Conservation (phyloP, 768 basidiomycete species). For the Xerocomus potaroensis region DNA sequence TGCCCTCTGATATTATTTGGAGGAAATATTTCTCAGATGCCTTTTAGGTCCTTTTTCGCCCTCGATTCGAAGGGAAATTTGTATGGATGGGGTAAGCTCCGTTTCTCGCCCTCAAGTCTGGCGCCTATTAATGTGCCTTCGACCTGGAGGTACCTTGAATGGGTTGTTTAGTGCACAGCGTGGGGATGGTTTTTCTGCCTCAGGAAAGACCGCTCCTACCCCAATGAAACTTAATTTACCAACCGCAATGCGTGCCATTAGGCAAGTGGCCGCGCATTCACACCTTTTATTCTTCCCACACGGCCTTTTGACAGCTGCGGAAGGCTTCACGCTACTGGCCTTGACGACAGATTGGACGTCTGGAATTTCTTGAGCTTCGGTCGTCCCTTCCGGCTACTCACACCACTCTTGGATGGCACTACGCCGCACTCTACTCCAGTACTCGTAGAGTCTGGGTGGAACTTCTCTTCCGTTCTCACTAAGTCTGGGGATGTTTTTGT, state of each 20-base stretch:
- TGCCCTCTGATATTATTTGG: constrained; percentile 21
- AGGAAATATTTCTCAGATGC: neutral
- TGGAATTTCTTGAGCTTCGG: constrained; percentile 82
- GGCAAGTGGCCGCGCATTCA: constrained; percentile 36
- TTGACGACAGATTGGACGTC: constrained; percentile 56
- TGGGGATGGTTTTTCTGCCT: constrained; percentile 54
- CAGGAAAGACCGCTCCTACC: constrained; percentile 43
- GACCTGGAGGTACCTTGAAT: constrained; percentile 57
- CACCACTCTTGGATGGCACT: constrained; percentile 35
- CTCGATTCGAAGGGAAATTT: constrained; percentile 70
- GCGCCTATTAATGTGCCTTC: constrained; percentile 1
- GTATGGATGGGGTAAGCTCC: constrained; percentile 70
- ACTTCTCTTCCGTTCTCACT: constrained; percentile 70
- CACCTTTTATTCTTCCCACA: constrained; percentile 10
- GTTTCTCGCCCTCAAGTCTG: neutral
- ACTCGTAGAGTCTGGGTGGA: constrained; percentile 81
- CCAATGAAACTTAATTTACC: constrained; percentile 63
- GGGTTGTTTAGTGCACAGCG: constrained; percentile 38
- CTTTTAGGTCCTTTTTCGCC: constrained; percentile 80
- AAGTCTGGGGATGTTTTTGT: constrained; percentile 67
- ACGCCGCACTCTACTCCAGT: constrained; percentile 45
- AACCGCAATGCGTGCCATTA: constrained; percentile 55
- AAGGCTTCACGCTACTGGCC: constrained; percentile 61
- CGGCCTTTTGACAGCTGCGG: constrained; percentile 55
- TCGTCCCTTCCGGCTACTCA: constrained; percentile 59